Evolutionary conservation across 257 asterid genomes (phyloP).

Genomic region (Prunella vulgaris): DNA sequence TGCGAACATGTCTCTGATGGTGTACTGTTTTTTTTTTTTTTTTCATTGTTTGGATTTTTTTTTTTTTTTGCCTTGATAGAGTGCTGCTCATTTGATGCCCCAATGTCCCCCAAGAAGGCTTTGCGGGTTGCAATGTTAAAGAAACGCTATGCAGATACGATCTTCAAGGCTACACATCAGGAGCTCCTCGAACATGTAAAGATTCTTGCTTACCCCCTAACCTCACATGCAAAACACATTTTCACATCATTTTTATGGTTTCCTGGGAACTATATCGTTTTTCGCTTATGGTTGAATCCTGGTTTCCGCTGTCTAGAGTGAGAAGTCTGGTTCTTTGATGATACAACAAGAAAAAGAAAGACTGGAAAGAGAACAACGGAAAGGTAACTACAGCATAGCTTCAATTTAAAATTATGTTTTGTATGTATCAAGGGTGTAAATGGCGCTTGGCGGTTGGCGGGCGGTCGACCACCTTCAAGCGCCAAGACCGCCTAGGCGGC

Average conservation of each 20-base stretch:
- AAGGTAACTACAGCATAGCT: constrained; percentile 35
- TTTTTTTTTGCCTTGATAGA: constrained; percentile 27
- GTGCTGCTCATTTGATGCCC: constrained; percentile 34
- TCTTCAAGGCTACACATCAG: constrained; percentile 57
- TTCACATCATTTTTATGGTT: background rate
- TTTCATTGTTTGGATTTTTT: background rate
- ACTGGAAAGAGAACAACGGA: constrained; percentile 50
- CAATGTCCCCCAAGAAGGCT: constrained; percentile 63
- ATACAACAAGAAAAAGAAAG: constrained; percentile 53
- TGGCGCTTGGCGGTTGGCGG: too few relatives aligned
- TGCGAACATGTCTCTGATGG: background rate
- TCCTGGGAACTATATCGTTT: background rate
- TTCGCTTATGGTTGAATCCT: constrained; percentile 10
- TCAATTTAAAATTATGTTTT: background rate
- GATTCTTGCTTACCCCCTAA: background rate
- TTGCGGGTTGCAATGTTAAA: constrained; percentile 73
- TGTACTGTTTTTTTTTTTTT: background rate
- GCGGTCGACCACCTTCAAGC: too few relatives aligned
- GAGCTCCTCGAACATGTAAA: constrained; percentile 30
- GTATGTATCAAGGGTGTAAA: too few relatives aligned
- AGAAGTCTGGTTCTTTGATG: constrained; percentile 35
- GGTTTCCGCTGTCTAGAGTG: constrained; percentile 33
- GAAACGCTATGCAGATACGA: constrained; percentile 77
- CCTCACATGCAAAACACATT: background rate
- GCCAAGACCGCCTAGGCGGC: too few relatives aligned